phyloP scores from a whole-genome alignment of 768 basidiomycete genomes.

The Lactifluus piperatus region DNA sequence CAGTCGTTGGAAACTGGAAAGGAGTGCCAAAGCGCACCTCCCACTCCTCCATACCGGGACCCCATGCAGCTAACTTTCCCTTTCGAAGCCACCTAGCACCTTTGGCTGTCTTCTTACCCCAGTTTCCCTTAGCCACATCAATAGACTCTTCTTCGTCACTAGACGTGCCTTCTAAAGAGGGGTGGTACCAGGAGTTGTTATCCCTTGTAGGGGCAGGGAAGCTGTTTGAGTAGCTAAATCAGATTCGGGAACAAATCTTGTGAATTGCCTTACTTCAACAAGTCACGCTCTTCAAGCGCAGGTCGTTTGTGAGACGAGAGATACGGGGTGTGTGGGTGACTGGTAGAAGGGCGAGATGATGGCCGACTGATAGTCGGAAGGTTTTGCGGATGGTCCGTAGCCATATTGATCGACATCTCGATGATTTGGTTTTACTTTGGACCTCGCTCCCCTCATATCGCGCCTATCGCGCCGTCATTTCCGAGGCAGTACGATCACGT shows the following conservation, averaged over 20 bases:
- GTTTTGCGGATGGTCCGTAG: slow-evolving; percentile 20
- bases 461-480: background rate
- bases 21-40: slow-evolving; percentile 43
- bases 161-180: slow-evolving; percentile 63
- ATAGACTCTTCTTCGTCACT: slow-evolving; percentile 44
- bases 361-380: slow-evolving; percentile 16
- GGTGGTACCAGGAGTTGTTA: slow-evolving; percentile 77
- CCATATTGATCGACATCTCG: slow-evolving; percentile 19
- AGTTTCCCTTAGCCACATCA: slow-evolving; percentile 57
- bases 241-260: background rate
- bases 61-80: slow-evolving; percentile 80
- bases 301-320: slow-evolving; percentile 15
- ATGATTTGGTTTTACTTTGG: background rate
- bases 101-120: slow-evolving; percentile 71
- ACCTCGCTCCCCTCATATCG: too few relatives aligned
- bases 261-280: background rate
- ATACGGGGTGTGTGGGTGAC: slow-evolving; percentile 16
- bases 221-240: background rate
- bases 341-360: slow-evolving; percentile 18
- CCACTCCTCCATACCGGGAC: slow-evolving; percentile 77
- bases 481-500: background rate
- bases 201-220: slow-evolving; percentile 40
- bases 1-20: slow-evolving; percentile 15
- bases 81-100: slow-evolving; percentile 76
- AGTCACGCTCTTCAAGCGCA: slow-evolving; percentile 10